Conservation (phyloP, 176 grass and related monocot genomes). For the Saccharum officinarum region DNA sequence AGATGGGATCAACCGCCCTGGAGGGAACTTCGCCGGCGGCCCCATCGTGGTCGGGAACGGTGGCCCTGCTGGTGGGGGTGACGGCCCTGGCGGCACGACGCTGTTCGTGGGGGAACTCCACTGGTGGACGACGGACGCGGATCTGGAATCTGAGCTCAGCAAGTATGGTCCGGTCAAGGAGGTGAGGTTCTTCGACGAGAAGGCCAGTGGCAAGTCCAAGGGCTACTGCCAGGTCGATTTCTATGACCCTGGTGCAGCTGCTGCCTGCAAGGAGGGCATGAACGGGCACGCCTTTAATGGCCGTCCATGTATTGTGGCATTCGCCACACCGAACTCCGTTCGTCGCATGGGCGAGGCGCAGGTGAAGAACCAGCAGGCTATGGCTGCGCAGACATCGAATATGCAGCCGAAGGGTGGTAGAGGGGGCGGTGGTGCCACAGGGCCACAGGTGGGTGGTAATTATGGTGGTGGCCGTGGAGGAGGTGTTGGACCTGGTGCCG, state of each 20-base stretch:
- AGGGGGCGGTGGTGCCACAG: conserved; percentile 33
- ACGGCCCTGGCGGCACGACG: conserved; percentile 51
- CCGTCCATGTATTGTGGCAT: conserved; percentile 74
- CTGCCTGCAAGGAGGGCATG: conserved; percentile 77
- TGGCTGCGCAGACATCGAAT: conserved; percentile 42
- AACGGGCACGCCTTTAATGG: conserved; percentile 74
- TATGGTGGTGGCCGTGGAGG: conserved; percentile 51
- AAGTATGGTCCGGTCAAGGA: conserved; percentile 88
- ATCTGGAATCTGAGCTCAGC: conserved; percentile 67
- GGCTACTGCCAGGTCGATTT: conserved; percentile 84
- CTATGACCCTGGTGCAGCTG: conserved; percentile 50
- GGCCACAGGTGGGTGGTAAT: conserved; percentile 50
- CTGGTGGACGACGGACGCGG: conserved; percentile 95
- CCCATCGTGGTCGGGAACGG: conserved; percentile 45
- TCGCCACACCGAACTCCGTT: conserved; percentile 47
- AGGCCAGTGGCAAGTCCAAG: conserved; percentile 93
- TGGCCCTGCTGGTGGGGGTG: conserved; percentile 33
- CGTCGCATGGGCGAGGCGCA: conserved; percentile 76
- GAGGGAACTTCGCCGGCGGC: conserved; percentile 32
- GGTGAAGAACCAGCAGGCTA: conserved; percentile 66
- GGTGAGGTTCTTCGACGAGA: conserved; percentile 90
- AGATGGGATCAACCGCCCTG: conserved; percentile 76
- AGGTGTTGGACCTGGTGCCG: conserved; percentile 28
- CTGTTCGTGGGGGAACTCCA: conserved; percentile 88
- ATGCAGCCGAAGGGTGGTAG: conserved; percentile 55